phyloP scores from a whole-genome alignment of 2,329 filamentous ascomycete species.

The Diaporthe humulicola region DNA sequence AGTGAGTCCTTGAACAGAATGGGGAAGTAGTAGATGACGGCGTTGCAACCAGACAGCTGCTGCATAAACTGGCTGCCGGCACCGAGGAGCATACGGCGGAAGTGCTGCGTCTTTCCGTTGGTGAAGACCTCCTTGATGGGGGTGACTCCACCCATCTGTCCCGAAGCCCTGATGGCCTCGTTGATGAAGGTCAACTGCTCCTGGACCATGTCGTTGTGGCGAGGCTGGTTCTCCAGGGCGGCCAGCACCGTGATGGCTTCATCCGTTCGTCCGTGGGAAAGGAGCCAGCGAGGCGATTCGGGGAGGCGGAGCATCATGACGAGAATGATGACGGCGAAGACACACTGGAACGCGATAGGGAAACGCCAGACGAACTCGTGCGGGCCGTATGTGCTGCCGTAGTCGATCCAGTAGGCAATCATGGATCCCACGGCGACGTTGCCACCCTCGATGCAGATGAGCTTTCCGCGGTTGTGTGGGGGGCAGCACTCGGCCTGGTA shows the following conservation, averaged over 20 bases:
- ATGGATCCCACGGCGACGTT: slow-evolving; percentile 58
- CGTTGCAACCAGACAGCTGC: slow-evolving; percentile 56
- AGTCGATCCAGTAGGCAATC: slow-evolving; percentile 59
- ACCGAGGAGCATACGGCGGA: slow-evolving; percentile 44
- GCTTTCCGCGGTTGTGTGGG: slow-evolving; percentile 69
- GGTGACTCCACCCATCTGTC: slow-evolving; percentile 48
- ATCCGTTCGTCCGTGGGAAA: slow-evolving; percentile 59
- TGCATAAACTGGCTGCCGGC: slow-evolving; percentile 45
- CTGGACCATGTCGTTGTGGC: slow-evolving; percentile 56
- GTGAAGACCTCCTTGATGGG: slow-evolving; percentile 45
- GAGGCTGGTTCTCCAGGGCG: slow-evolving; percentile 65
- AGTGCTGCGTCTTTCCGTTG: slow-evolving; percentile 44
- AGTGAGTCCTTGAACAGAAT: slow-evolving; percentile 55
- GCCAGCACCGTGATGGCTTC: slow-evolving; percentile 66
- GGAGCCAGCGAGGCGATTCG: slow-evolving; percentile 66
- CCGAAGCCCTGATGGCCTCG: slow-evolving; percentile 49
- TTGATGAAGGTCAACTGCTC: slow-evolving; percentile 61
- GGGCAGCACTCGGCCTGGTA: slow-evolving; percentile 56
- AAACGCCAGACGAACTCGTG: slow-evolving; percentile 54
- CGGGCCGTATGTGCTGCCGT: slow-evolving; percentile 52
- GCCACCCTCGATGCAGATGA: slow-evolving; percentile 69
- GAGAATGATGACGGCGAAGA: slow-evolving; percentile 59
- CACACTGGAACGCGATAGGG: slow-evolving; percentile 56
- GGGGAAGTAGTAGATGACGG: slow-evolving; percentile 62
- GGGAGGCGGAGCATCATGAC: slow-evolving; percentile 58